Evolutionary conservation across 2,329 filamentous ascomycete genomes (phyloP), one percentile per base, ranked within the genome.

Genomic region (Thelonectria olida): DNA sequence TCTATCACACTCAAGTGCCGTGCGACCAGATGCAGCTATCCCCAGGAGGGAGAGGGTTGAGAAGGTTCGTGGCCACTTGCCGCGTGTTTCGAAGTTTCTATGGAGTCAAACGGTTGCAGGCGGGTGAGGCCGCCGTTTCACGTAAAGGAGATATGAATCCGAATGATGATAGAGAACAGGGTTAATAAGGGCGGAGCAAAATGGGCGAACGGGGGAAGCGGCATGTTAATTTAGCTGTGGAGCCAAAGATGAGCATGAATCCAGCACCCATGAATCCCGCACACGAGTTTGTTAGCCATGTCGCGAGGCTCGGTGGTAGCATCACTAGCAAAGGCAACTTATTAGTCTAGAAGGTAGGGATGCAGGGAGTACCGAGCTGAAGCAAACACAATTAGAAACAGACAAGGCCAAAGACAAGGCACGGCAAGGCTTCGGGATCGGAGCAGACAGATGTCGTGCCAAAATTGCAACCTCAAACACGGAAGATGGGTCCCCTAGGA

Each of bases 81-180:
- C 67, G 68, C 58, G 62, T 68, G 67, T 67, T 71, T 68, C 67
- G 61, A 68, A 60, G 41, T 47, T 66, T 60, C 28, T 36, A 67
- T 61, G 63, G 60, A 45, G 27, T 57, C 54, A 58, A 64, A 64
- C 60, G 59, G 65, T 48, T 66, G 63, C 63, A 66, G 58, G 53
- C 64, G 56, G 55, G 52, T 58, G 65, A 39, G 56, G 61, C 63
- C 65, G 56, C 61, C 64, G 68, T 71, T 71, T 71, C 68, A 68
- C 50, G 60, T 61, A 58, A 48, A 54, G 41, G 53, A 57, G 49
- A n/a, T n/a, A n/a, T n/a, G n/a, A n/a, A n/a, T n/a, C n/a, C n/a
- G 54, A 61, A 59, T 66, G 49, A 59, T 54, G 61, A 63, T 48
- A 49, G 61, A 55, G 51, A 63, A 45, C 60, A 67, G 65, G 57